Base-by-base conservation (phyloP, 2,329 filamentous ascomycete genomes). In the Ascochyta koolunga region DNA sequence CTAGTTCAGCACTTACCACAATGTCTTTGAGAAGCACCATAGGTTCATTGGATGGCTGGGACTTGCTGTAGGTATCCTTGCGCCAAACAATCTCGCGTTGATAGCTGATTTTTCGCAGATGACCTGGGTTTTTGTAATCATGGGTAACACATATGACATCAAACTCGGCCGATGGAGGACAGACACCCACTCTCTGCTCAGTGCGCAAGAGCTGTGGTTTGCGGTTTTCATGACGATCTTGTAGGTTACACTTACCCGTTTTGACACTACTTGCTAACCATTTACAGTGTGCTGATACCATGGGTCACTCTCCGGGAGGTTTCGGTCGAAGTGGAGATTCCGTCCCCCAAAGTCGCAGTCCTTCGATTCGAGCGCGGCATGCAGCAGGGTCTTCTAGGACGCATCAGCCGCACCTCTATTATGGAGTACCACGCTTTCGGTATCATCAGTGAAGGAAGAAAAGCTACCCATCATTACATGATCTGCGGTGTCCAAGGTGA, bases 371-470 rank as follows among this genome's bases (percentile, higher is more conserved):
- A 70, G 33, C 69, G 70, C 21, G 70, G 70, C 13, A 73, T 73
- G 70, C 70, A 73, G 42, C 70, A 73, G 52, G 70, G 70, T 22
- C 65, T 73, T 2, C 46, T 73, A 10, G 70, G 68, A 29, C 61
- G 70, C 21, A 72, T 73, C 35, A 71, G 68, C 27, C 70, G 70
- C 38, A 73, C 69, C 4, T 72, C 70, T 1, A 65, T 73, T 50
- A 72, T 73, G 69, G 70, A 73, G 59, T 73, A 73, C 44, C 70
- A 73, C 40, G 70, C 70, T 7, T 73, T 73, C 41, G 70, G 70
- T 2, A 72, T 73, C 57, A 73, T 73, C 45, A 73, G 70, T 48
- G 67, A 69, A 47, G 68, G 69, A 16, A 60, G 66, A 15, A 67
- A 72, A 24, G 56, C 68, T 5, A 51, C 53, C 0, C 50, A 64